Percentiles rank a stretch among this genome's conserved stretches.
These are phyloP conservation scores for Gynochthodes officinalis DNA, from an alignment of 257 asterid genomes.

Conservation along the genomic window DNA sequence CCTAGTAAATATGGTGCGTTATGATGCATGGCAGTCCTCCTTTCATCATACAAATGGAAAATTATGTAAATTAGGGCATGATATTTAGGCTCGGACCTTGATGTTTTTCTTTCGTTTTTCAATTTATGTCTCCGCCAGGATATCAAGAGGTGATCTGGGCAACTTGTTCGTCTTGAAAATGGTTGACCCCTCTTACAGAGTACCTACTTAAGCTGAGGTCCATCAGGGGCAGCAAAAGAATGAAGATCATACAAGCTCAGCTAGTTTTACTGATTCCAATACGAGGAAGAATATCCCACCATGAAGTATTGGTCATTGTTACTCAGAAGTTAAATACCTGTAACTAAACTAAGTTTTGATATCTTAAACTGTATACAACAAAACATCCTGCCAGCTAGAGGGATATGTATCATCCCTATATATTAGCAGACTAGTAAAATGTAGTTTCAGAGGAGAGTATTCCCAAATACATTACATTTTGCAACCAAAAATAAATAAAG, in stretches of 20 bases:
- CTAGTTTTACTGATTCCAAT: background rate
- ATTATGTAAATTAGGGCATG: too few relatives aligned
- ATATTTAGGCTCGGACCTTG: too few relatives aligned
- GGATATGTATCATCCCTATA: background rate
- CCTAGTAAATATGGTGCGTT: too few relatives aligned
- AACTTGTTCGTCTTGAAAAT: constrained; percentile 77
- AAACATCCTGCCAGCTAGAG: background rate
- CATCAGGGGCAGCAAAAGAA: background rate
- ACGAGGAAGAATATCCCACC: background rate
- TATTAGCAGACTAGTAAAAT: background rate
- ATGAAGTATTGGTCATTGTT: background rate
- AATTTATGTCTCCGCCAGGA: constrained; percentile 37
- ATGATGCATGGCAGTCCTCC: too few relatives aligned
- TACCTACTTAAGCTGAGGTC: constrained; percentile 37
- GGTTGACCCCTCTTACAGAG: constrained; percentile 68
- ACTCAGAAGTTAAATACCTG: background rate
- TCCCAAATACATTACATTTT: background rate
- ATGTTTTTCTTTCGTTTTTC: background rate
- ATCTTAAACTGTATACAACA: background rate
- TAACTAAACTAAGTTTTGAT: background rate
- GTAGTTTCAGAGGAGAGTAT: background rate
- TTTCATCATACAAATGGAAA: too few relatives aligned
- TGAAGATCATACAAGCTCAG: background rate
- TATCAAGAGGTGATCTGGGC: constrained; percentile 83
- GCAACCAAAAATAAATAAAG: background rate